These are phyloP conservation scores for Dendryphion nanum DNA, from an alignment of 2,329 filamentous ascomycete species.

Conservation along the genomic window DNA sequence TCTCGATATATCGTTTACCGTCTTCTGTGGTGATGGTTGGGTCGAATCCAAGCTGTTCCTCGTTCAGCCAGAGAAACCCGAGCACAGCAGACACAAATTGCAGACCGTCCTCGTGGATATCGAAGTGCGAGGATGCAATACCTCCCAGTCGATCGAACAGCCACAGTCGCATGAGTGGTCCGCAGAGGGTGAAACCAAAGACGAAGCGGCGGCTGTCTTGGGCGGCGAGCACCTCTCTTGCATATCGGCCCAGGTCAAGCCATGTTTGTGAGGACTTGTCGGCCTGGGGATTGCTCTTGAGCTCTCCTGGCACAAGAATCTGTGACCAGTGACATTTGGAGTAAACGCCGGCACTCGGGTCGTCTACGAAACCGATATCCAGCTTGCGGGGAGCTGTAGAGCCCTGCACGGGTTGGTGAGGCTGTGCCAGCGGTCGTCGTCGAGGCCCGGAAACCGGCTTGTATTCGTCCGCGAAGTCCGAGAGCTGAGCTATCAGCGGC, in stretches of 20 bases:
- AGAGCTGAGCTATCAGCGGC: slow-evolving; percentile 14
- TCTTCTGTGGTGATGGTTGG: slow-evolving; percentile 38
- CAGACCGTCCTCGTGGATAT: slow-evolving; percentile 46
- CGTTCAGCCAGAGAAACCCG: slow-evolving; percentile 44
- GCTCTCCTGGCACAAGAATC: slow-evolving; percentile 47
- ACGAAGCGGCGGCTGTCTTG: slow-evolving; percentile 39
- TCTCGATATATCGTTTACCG: slow-evolving; percentile 40
- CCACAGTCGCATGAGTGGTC: slow-evolving; percentile 48
- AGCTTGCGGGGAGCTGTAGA: slow-evolving; percentile 16
- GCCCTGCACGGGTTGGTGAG: slow-evolving; percentile 18
- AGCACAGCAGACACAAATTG: slow-evolving; percentile 44
- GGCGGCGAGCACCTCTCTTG: slow-evolving; percentile 43
- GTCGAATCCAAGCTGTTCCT: slow-evolving; percentile 46
- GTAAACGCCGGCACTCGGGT: slow-evolving; percentile 10
- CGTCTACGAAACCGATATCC: slow-evolving; percentile 23
- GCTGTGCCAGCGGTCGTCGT: slow-evolving; percentile 16
- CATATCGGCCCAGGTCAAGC: slow-evolving; percentile 45
- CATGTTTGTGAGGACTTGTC: slow-evolving; percentile 35
- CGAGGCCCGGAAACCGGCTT: slow-evolving; percentile 7
- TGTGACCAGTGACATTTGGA: slow-evolving; percentile 38
- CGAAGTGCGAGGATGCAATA: slow-evolving; percentile 46
- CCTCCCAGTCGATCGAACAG: slow-evolving; percentile 48
- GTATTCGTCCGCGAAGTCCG: slow-evolving; percentile 12
- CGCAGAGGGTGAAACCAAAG: slow-evolving; percentile 50
- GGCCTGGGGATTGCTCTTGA: slow-evolving; percentile 47